Evolutionary conservation across 2,329 filamentous ascomycete species (phyloP).

Genomic region (Drechslerella stenobrocha): DNA sequence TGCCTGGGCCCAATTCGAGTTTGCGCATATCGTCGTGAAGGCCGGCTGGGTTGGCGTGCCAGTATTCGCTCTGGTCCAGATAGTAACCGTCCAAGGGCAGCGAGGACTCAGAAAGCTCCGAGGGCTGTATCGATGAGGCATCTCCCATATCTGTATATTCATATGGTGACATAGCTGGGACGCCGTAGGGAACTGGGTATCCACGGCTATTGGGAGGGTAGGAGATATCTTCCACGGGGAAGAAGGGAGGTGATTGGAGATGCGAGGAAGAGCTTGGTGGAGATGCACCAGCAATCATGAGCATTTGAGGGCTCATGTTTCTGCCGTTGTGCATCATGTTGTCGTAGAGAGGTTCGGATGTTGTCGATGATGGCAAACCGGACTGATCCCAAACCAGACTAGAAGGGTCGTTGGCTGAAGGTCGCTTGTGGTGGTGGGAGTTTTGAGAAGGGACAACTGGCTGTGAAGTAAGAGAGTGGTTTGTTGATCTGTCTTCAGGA

Average conservation of each 20-base stretch:
- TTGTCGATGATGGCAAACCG: too few relatives aligned
- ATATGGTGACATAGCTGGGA: constrained; percentile 10
- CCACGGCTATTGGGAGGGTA: not conserved
- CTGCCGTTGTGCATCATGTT: constrained; percentile 9
- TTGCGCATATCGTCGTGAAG: constrained; percentile 12
- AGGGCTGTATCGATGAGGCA: not conserved
- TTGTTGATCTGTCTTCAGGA: constrained; percentile 33
- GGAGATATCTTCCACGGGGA: constrained; percentile 23
- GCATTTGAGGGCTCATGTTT: constrained; percentile 21
- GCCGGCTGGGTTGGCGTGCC: not conserved
- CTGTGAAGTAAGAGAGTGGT: constrained; percentile 13
- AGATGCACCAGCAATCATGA: constrained; percentile 22
- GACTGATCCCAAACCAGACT: too few relatives aligned
- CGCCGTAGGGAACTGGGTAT: constrained; percentile 16
- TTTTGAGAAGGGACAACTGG: constrained; percentile 27
- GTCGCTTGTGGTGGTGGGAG: constrained; percentile 12
- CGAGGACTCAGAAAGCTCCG: constrained; percentile 7
- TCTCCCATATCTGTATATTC: constrained; percentile 6
- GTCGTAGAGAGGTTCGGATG: too few relatives aligned
- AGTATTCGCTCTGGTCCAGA: constrained; percentile 11
- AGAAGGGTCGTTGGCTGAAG: too few relatives aligned
- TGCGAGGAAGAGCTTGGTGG: constrained; percentile 7
- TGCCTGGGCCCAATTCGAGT: constrained; percentile 1
- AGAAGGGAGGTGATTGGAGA: constrained; percentile 14
- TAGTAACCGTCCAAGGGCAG: constrained; percentile 13